phyloP scores from a whole-genome alignment of 1,284 basidiomycete genomes.

The Fistulinella cinereoalba region DNA sequence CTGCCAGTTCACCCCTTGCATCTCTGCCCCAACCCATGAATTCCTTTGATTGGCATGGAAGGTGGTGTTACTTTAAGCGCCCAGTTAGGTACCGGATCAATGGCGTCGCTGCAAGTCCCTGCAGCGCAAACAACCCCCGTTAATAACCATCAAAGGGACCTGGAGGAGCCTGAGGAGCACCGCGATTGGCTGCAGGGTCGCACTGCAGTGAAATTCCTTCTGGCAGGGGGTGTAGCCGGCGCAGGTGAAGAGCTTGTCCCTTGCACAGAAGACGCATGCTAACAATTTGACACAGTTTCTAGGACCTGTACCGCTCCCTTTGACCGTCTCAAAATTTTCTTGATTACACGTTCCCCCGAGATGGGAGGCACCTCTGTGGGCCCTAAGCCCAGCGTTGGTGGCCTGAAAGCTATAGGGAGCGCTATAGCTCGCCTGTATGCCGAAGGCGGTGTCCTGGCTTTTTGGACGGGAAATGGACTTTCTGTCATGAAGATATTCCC shows the following conservation, averaged over 20 bases:
- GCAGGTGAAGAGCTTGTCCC: conserved; percentile 56
- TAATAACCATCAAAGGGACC: conserved; percentile 40
- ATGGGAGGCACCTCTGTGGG: conserved; percentile 52
- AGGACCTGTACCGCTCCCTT: conserved; percentile 97
- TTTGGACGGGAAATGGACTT: conserved; percentile 89
- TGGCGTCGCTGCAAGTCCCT: conserved; percentile 17
- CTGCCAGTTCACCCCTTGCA: conserved; percentile 27
- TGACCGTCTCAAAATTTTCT: conserved; percentile 94
- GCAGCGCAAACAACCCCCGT: conserved; percentile 36
- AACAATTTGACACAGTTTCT: conserved; percentile 59
- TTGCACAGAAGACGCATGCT: conserved; percentile 2
- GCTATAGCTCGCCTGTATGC: conserved; percentile 81
- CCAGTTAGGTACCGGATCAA: conserved; percentile 57
- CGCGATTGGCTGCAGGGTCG: conserved; percentile 66
- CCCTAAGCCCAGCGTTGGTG: conserved; percentile 49
- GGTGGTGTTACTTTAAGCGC: conserved; percentile 74
- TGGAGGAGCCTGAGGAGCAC: conserved; percentile 62
- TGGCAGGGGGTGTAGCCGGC: conserved; percentile 93
- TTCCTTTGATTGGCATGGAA: conserved; percentile 36
- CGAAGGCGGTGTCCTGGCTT: conserved; percentile 85
- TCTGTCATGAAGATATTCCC: conserved; percentile 92
- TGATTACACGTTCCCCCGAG: conserved; percentile 84
- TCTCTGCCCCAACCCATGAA: conserved; percentile 20
- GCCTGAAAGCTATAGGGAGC: conserved; percentile 65
- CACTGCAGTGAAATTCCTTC: conserved; percentile 83